phyloP scores from a whole-genome alignment of 257 asterid genomes.

The Thymus mandschuricus region DNA sequence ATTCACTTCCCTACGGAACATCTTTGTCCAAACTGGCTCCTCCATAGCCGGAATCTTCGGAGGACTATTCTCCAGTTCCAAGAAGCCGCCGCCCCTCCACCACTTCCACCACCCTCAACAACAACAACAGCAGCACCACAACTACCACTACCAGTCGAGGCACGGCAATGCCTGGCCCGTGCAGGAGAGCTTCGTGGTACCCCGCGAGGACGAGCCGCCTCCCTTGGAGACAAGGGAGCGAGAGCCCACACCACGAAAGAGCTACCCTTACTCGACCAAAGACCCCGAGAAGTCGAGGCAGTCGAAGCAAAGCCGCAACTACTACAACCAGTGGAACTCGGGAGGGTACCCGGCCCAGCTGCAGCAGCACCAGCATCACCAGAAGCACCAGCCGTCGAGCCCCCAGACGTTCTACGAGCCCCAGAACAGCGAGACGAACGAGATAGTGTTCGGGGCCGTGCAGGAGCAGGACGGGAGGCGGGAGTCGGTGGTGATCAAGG shows the following conservation, averaged over 20 bases:
- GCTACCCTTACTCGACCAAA: constrained; percentile 44
- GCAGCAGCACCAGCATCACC: constrained; percentile 58
- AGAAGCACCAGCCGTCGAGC: constrained; percentile 63
- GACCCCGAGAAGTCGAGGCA: constrained; percentile 56
- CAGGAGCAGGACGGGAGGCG: constrained; percentile 82
- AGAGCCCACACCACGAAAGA: constrained; percentile 61
- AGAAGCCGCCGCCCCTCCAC: constrained; percentile 55
- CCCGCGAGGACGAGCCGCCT: constrained; percentile 75
- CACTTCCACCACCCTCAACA: constrained; percentile 43
- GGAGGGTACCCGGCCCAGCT: constrained; percentile 44
- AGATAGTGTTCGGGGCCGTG: constrained; percentile 92
- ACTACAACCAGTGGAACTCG: constrained; percentile 47
- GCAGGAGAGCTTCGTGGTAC: constrained; percentile 74
- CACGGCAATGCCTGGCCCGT: constrained; percentile 56
- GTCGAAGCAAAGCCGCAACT: constrained; percentile 50
- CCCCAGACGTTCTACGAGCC: constrained; percentile 70
- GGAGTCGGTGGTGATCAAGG: constrained; percentile 84
- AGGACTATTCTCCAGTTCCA: constrained; percentile 62
- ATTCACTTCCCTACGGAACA: constrained; percentile 63
- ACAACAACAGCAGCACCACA: constrained; percentile 35
- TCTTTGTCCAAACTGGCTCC: constrained; percentile 61
- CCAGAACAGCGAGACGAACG: constrained; percentile 62
- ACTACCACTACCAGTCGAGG: constrained; percentile 43
- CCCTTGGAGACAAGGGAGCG: constrained; percentile 60
- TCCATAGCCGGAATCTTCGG: constrained; percentile 59